Percentiles rank a stretch among this genome's conserved stretches.
These are phyloP conservation scores for Rhizopus sp. DNA, from an alignment of 371 early-diverging fungal genomes.

Conservation along the genomic window DNA sequence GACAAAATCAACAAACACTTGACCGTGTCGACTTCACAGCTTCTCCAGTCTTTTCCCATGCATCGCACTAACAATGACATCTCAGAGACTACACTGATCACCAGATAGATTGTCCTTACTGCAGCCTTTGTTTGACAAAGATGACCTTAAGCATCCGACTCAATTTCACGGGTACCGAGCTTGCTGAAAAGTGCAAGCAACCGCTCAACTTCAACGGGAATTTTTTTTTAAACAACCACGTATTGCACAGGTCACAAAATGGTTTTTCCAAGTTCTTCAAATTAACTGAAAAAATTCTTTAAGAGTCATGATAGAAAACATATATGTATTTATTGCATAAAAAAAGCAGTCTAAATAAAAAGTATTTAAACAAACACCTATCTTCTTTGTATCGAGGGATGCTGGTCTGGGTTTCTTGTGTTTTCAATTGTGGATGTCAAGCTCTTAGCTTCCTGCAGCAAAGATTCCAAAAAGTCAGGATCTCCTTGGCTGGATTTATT, in stretches of 20 bases:
- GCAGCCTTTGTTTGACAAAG: constrained; percentile 24
- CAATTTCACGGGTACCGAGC: constrained; percentile 20
- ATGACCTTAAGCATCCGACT: constrained; percentile 19
- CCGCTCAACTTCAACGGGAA: constrained; percentile 8
- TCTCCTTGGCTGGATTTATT: background rate
- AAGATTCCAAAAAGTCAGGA: constrained; percentile 1
- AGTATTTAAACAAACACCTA: background rate
- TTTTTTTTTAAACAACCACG: constrained; percentile 3
- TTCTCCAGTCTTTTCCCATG: constrained; percentile 23
- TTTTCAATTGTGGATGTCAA: constrained; percentile 2
- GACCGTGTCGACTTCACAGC: constrained; percentile 10
- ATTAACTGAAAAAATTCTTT: too few species aligned
- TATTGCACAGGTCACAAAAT: too few species aligned
- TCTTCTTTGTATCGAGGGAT: background rate
- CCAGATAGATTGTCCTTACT: constrained; percentile 21
- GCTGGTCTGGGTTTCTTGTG: background rate
- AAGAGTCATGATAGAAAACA: too few species aligned
- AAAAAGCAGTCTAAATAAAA: too few species aligned
- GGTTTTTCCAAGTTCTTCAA: too few species aligned
- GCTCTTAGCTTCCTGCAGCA: background rate
- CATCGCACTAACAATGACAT: constrained; percentile 21
- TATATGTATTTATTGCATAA: too few species aligned
- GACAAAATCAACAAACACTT: constrained; percentile 5
- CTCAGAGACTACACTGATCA: constrained; percentile 12
- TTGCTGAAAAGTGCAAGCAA: constrained; percentile 16